Evolutionary conservation across 2,329 filamentous ascomycete species (phyloP), one percentile per base, ranked within the genome.

Genomic region (Cercospora janseana): DNA sequence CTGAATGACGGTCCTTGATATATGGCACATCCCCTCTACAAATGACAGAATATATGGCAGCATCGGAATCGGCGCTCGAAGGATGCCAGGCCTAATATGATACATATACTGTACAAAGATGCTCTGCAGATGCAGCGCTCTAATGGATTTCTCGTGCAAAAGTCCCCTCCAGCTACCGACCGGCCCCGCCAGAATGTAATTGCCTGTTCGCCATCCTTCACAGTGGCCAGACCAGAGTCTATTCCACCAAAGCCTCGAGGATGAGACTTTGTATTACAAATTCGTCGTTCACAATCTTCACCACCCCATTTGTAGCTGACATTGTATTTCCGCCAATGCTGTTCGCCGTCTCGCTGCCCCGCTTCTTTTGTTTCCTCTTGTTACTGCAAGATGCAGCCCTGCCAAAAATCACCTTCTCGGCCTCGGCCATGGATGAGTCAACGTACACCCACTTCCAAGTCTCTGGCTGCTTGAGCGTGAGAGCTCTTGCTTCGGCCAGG

Each of bases 221-320:
- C n/a, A n/a, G n/a, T n/a, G n/a, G n/a, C n/a, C n/a, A n/a, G n/a
- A n/a, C n/a, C n/a, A n/a, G n/a, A n/a, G n/a, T n/a, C 60, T 51
- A 66, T 15, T 88, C 85, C 45, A 90, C 80, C 59, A 96, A 71
- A 54, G 83, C 81, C 1, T 91, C 92, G 43, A 95, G 68, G 56
- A 98, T 96, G 52, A 97, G 73, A 68, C 90, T 96, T 75, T 98
- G 92, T 48, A 95, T 84, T 16, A 97, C 82, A 65, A 92, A 82
- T 70, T 97, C 92, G 66, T 94, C 86, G 49, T 84, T 86, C 45
- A 95, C 79, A 35, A 93, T 78, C 55, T 78, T 79, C 28, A 90
- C 75, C 53, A 70, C 77, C 75, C 9, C 76, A 72, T 34, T 71
- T 63, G 12, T 71, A 64, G 21, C 66, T 61, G 15, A 69, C 67